Evolutionary conservation across 495 filamentous ascomycete genomes (phyloP).

Genomic region (Penicillium soppii): DNA sequence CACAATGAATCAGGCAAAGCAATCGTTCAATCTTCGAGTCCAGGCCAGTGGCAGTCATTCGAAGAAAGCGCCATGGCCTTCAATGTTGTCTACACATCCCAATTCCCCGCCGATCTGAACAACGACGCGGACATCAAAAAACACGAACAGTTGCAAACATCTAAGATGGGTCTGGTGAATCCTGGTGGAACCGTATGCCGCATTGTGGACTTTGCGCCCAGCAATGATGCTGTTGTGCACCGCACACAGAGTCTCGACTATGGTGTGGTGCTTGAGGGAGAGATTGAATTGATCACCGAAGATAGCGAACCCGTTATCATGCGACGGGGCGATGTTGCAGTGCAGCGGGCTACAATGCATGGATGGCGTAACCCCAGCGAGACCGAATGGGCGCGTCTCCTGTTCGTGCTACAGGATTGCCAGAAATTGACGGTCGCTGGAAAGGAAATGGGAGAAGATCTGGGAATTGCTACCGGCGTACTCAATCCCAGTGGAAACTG

Average conservation of each 20-base stretch:
- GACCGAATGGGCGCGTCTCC: slow-evolving; percentile 53
- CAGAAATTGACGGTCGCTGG: slow-evolving; percentile 41
- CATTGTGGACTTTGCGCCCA: slow-evolving; percentile 67
- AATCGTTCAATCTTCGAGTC: slow-evolving; percentile 28
- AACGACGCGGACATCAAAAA: slow-evolving; percentile 46
- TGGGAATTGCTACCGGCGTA: slow-evolving; percentile 30
- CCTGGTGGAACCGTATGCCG: slow-evolving; percentile 51
- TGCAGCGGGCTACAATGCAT: slow-evolving; percentile 58
- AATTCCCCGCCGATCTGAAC: slow-evolving; percentile 55
- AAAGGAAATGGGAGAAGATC: slow-evolving; percentile 47
- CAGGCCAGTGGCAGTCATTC: slow-evolving; percentile 17
- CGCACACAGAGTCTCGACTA: slow-evolving; percentile 73
- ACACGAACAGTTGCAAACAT: slow-evolving; percentile 31
- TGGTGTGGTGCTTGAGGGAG: slow-evolving; percentile 73
- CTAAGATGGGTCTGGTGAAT: slow-evolving; percentile 46
- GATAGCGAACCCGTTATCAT: slow-evolving; percentile 59
- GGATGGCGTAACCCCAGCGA: slow-evolving; percentile 41
- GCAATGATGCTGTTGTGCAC: slow-evolving; percentile 63
- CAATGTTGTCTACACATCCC: slow-evolving; percentile 45
- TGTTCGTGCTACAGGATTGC: slow-evolving; percentile 58
- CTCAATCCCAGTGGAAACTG: slow-evolving; percentile 49
- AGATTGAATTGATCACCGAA: slow-evolving; percentile 73
- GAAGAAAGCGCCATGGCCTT: slow-evolving; percentile 26
- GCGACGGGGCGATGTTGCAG: slow-evolving; percentile 68
- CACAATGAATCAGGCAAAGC: slow-evolving; percentile 35